Evolutionary conservation across 306 rosid genomes (phyloP).

Genomic region (Hylodesmum podocarpum): DNA sequence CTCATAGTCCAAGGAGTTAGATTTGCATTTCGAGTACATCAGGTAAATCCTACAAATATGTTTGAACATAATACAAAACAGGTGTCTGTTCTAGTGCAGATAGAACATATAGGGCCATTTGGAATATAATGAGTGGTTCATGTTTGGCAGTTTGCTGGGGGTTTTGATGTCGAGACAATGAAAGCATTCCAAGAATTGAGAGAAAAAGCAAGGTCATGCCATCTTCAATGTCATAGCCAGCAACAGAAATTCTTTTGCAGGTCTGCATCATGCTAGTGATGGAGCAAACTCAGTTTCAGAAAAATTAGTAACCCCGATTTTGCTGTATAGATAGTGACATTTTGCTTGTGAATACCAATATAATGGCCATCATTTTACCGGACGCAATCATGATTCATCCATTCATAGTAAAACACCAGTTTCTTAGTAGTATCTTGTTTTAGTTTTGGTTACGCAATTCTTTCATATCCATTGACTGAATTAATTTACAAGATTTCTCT

Average conservation of each 20-base stretch:
- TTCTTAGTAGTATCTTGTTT: neutral
- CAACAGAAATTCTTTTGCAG: conserved; percentile 64
- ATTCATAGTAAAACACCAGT: conserved; percentile 6
- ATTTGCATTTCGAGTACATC: conserved; percentile 94
- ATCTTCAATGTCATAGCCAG: conserved; percentile 72
- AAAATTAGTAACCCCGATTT: conserved; percentile 32
- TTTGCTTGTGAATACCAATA: conserved; percentile 36
- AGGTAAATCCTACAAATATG: conserved; percentile 50
- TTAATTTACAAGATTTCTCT: neutral
- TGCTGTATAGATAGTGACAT: conserved; percentile 55
- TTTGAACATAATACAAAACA: neutral
- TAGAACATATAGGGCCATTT: neutral
- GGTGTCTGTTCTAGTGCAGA: neutral
- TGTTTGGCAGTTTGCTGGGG: conserved; percentile 86
- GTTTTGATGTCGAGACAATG: conserved; percentile 89
- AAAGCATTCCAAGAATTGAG: conserved; percentile 87
- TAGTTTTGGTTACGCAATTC: neutral
- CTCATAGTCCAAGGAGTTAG: conserved; percentile 84
- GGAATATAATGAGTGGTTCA: neutral
- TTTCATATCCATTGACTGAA: neutral
- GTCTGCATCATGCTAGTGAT: conserved; percentile 59
- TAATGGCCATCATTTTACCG: conserved; percentile 1
- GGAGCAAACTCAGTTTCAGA: conserved; percentile 79
- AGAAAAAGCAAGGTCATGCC: conserved; percentile 83
- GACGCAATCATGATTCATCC: conserved; percentile 11